phyloP scores from a whole-genome alignment of 306 rosid species.

The Argentina anserina region DNA sequence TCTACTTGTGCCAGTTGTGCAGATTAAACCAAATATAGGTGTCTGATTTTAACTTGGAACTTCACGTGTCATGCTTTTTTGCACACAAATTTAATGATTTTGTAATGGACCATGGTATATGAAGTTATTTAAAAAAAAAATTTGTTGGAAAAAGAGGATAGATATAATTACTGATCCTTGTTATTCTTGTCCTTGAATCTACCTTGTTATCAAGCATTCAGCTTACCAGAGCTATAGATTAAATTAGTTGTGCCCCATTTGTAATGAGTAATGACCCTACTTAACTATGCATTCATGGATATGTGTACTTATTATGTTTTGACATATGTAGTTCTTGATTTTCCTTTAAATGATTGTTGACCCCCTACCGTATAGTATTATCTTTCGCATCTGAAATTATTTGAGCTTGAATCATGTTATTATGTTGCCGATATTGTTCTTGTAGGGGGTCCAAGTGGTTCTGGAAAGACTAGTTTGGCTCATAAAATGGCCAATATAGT shows the following conservation, averaged over 20 bases:
- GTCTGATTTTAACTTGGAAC: neutral
- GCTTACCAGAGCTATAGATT: neutral
- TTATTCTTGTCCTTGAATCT: no score
- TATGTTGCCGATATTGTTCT: slow-evolving; percentile 28
- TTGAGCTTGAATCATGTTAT: slow-evolving; percentile 24
- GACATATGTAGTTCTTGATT: neutral
- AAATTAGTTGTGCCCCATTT: neutral
- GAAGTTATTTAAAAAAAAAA: neutral
- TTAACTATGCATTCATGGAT: neutral
- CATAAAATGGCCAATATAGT: slow-evolving; percentile 98
- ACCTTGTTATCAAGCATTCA: neutral
- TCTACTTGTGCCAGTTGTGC: neutral
- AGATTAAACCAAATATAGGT: neutral
- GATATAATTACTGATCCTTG: neutral
- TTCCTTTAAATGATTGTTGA: neutral
- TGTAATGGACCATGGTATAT: neutral
- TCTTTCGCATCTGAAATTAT: slow-evolving; percentile 2
- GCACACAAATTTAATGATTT: neutral
- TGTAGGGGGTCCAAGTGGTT: slow-evolving; percentile 99
- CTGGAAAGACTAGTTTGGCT: slow-evolving; percentile 99
- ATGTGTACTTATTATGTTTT: neutral
- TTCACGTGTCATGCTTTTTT: neutral
- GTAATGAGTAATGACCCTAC: neutral
- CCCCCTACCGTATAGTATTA: neutral
- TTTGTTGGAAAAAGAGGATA: neutral